Percentiles rank a stretch among this genome's conserved stretches.
Evolutionary conservation across 2,329 filamentous ascomycete species (phyloP).

Genomic region (Sordariomycetes sp.): DNA sequence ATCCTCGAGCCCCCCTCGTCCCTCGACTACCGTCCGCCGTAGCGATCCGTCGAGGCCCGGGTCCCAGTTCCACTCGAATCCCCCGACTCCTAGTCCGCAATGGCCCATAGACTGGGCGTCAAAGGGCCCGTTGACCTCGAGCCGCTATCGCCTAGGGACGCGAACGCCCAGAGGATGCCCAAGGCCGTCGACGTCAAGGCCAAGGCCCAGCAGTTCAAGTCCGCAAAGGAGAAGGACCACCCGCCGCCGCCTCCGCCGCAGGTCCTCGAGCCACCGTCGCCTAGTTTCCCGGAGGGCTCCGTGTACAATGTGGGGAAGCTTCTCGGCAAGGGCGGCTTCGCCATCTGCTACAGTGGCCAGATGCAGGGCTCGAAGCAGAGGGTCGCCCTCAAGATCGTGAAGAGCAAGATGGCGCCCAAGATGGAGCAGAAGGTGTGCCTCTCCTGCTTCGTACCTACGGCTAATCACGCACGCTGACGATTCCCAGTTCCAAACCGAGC

Average conservation of each 20-base stretch:
- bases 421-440: constrained; percentile 65
- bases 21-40: neutral
- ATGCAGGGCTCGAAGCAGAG: constrained; percentile 51
- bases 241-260: constrained; percentile 49
- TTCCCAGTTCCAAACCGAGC: constrained; percentile 58
- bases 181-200: constrained; percentile 31
- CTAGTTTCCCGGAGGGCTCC: constrained; percentile 55
- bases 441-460: neutral
- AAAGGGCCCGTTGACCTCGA: constrained; percentile 43
- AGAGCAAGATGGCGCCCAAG: constrained; percentile 68
- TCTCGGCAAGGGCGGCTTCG: constrained; percentile 71
- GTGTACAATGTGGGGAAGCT: constrained; percentile 62
- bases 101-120: constrained; percentile 34
- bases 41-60: neutral
- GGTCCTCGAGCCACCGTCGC: constrained; percentile 49
- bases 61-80: neutral
- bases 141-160: constrained; percentile 51
- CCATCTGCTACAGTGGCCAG: constrained; percentile 65
- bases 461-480: constrained; percentile 8
- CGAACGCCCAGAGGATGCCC: constrained; percentile 42
- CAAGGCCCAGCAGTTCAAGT: constrained; percentile 38
- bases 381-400: constrained; percentile 72
- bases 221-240: constrained; percentile 52
- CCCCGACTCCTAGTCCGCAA: constrained; percentile 9
- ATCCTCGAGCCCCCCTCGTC: neutral